These are phyloP conservation scores for Scytalidium lignicola DNA, from an alignment of 2,329 filamentous ascomycete genomes.

Conservation along the genomic window DNA sequence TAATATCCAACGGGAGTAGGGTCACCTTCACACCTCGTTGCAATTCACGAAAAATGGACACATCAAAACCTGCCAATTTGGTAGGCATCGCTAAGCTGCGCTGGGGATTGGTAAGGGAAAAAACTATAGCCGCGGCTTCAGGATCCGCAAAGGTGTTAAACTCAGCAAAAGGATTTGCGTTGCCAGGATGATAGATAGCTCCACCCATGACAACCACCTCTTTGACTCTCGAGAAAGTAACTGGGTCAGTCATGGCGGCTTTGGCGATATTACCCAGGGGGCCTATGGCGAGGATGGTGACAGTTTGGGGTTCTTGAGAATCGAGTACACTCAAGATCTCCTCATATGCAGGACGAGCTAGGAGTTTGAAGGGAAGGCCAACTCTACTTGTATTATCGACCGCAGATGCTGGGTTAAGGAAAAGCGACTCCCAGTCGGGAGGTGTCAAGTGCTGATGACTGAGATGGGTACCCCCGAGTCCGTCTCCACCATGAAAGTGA, in stretches of 20 bases:
- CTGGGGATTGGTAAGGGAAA: conserved; percentile 67
- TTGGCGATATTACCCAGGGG: conserved; percentile 87
- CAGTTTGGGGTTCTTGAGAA: conserved; percentile 72
- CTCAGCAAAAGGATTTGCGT: conserved; percentile 75
- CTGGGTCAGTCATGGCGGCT: conserved; percentile 78
- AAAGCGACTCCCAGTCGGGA: conserved; percentile 72
- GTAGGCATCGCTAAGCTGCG: too few relatives aligned
- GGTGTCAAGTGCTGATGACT: too few relatives aligned
- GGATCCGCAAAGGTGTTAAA: conserved; percentile 92
- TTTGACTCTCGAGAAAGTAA: conserved; percentile 78
- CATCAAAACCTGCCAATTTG: too few relatives aligned
- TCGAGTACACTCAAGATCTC: conserved; percentile 78
- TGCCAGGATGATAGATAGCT: conserved; percentile 68
- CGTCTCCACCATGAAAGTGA: too few relatives aligned
- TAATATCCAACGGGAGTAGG: too few relatives aligned
- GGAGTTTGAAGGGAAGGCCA: conserved; percentile 67
- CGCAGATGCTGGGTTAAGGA: too few relatives aligned
- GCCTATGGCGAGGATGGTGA: conserved; percentile 79
- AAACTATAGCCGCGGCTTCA: conserved; percentile 66
- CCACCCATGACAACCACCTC: conserved; percentile 94
- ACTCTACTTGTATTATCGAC: conserved; percentile 30
- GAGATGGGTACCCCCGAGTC: too few relatives aligned
- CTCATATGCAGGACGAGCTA: conserved; percentile 64
- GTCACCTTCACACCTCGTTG: conserved; percentile 53
- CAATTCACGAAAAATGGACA: too few relatives aligned